Evolutionary conservation across 345 rosid species (phyloP).

Genomic region (Moricandia moricandioides): DNA sequence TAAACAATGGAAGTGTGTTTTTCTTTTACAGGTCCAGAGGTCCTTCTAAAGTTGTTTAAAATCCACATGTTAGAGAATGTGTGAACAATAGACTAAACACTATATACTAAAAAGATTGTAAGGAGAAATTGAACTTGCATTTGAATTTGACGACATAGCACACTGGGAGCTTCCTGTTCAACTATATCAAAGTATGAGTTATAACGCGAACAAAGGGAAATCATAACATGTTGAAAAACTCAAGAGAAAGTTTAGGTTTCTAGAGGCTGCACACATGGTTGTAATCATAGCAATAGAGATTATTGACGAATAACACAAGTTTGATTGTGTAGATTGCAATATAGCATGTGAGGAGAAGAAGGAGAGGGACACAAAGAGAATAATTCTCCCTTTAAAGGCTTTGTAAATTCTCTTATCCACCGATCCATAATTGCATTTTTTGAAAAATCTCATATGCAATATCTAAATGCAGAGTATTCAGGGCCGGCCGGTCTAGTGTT

Average conservation of each 20-base stretch:
- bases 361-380: constrained; percentile 27
- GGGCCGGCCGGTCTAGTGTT: neutral
- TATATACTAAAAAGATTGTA: no score
- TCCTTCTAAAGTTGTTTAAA: no score
- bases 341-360: constrained; percentile 31
- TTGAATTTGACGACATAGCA: no score
- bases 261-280: constrained; percentile 26
- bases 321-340: constrained; percentile 25
- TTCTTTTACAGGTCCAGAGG: no score
- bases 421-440: constrained; percentile 21
- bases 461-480: neutral
- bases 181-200: neutral
- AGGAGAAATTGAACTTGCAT: no score
- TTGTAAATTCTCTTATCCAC: constrained; percentile 22
- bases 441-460: neutral
- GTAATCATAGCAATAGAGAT: constrained; percentile 26
- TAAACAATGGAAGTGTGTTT: no score
- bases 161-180: no score
- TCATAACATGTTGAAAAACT: constrained; percentile 30
- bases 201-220: constrained; percentile 4
- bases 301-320: constrained; percentile 9
- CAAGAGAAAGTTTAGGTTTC: constrained; percentile 2
- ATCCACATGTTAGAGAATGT: no score
- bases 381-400: constrained; percentile 27
- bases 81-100: no score